These are phyloP conservation scores for Cantharellus anzutake DNA, from an alignment of 768 basidiomycete genomes.

Conservation along the genomic window DNA sequence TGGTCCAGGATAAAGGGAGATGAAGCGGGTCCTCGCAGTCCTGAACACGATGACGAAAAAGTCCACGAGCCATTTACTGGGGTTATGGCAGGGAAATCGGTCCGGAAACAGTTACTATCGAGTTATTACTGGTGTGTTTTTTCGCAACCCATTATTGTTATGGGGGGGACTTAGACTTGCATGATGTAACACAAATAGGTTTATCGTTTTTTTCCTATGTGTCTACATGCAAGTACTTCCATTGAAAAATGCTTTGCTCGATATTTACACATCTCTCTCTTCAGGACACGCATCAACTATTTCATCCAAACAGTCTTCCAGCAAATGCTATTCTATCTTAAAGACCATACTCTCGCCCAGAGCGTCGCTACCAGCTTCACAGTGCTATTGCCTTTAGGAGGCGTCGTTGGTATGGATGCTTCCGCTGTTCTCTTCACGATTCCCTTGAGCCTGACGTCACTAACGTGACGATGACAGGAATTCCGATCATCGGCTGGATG, in stretches of 20 bases:
- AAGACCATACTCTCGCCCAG: constrained; percentile 12
- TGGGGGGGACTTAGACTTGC: no score
- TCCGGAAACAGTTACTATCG: neutral
- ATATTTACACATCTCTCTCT: neutral
- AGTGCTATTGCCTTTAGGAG: constrained; percentile 20
- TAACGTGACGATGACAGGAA: constrained; percentile 1
- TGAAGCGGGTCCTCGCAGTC: no score
- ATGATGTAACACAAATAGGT: no score
- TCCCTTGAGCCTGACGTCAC: constrained; percentile 1
- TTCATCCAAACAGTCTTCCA: constrained; percentile 17
- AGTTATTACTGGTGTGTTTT: neutral
- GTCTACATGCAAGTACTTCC: constrained; percentile 16
- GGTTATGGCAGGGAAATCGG: neutral
- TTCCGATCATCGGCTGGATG: constrained; percentile 8
- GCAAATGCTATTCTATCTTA: constrained; percentile 17
- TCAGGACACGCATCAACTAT: constrained; percentile 18
- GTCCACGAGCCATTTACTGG: neutral
- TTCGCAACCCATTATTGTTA: no score
- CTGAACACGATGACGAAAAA: no score
- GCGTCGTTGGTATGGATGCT: constrained; percentile 13
- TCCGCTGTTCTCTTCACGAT: neutral
- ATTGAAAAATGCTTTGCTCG: neutral
- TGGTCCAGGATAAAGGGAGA: no score
- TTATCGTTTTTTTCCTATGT: constrained; percentile 16
- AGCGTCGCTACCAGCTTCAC: constrained; percentile 18